phyloP scores from a whole-genome alignment of 371 early-diverging fungal genomes.

The Cokeromyces recurvatus region DNA sequence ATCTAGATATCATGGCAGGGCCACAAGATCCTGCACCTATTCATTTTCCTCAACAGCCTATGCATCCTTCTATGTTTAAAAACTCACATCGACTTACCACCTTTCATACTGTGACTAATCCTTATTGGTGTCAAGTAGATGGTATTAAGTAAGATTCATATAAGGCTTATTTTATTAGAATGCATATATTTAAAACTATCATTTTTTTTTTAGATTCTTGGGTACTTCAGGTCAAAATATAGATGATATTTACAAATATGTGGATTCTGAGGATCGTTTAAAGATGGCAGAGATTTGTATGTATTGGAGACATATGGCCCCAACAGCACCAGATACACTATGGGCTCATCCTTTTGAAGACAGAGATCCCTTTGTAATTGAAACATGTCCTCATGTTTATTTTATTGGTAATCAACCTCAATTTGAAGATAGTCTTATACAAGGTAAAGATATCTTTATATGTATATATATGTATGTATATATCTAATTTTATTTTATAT shows the following conservation, averaged over 20 bases:
- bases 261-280: slow-evolving; percentile 50
- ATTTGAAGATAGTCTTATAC: slow-evolving; percentile 59
- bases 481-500: not conserved
- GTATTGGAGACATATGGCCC: slow-evolving; percentile 83
- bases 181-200: not conserved
- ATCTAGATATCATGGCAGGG: slow-evolving; percentile 87
- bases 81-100: slow-evolving; percentile 49
- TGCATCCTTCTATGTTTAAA: slow-evolving; percentile 67
- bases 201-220: slow-evolving; percentile 45
- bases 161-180: not conserved
- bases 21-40: slow-evolving; percentile 69
- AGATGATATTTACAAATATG: slow-evolving; percentile 77
- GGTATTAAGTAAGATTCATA: slow-evolving; percentile 42
- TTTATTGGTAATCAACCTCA: slow-evolving; percentile 86
- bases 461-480: slow-evolving; percentile 5
- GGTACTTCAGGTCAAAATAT: slow-evolving; percentile 86
- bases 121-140: slow-evolving; percentile 53
- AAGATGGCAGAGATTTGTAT: slow-evolving; percentile 67
- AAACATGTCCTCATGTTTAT: slow-evolving; percentile 73
- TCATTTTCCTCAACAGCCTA: slow-evolving; percentile 78
- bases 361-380: slow-evolving; percentile 82
- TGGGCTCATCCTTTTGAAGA: slow-evolving; percentile 87
- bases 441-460: no score
- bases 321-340: slow-evolving; percentile 91
- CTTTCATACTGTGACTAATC: slow-evolving; percentile 35